A percentile compares a stretch with the other conserved stretches of the same genome.
Conservation (phyloP, 768 basidiomycete species). For the Psilocybe tampanensis region DNA sequence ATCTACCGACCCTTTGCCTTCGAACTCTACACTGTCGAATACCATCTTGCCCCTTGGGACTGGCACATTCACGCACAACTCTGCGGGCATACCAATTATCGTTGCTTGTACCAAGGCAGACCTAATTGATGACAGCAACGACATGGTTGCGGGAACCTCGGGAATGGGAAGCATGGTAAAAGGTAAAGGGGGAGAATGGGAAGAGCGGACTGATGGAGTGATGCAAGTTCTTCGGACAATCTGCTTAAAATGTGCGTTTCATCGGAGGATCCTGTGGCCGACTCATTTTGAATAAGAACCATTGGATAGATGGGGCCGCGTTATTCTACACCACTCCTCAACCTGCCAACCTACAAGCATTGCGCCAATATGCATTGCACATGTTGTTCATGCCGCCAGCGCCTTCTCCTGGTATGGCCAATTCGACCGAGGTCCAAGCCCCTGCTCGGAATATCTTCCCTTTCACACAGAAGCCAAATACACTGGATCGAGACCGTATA, state of each 20-base stretch:
- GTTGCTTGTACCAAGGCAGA: conserved; percentile 94
- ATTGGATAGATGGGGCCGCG: conserved; percentile 76
- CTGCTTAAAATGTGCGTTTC: conserved; percentile 83
- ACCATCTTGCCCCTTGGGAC: conserved; percentile 82
- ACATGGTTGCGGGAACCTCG: conserved; percentile 71
- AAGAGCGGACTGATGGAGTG: conserved; percentile 92
- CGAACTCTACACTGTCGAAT: conserved; percentile 60
- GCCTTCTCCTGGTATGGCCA: conserved; percentile 62
- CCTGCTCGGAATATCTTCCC: conserved; percentile 82
- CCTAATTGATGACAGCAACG: conserved; percentile 81
- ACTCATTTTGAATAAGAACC: not conserved
- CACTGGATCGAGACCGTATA: conserved; percentile 89
- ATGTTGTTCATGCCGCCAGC: conserved; percentile 79
- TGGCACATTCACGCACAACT: conserved; percentile 87
- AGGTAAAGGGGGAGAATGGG: conserved; percentile 91
- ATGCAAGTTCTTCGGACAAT: conserved; percentile 95
- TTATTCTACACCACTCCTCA: conserved; percentile 90
- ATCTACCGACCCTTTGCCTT: conserved; percentile 62
- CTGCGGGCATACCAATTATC: conserved; percentile 82
- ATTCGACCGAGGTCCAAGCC: conserved; percentile 65
- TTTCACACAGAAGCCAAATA: conserved; percentile 86
- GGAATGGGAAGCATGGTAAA: conserved; percentile 92
- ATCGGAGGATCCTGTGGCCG: not conserved
- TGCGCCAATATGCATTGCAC: conserved; percentile 86
- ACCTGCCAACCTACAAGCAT: conserved; percentile 70